Percentiles rank a stretch among this genome's conserved stretches.
Evolutionary conservation across 2,329 filamentous ascomycete species (phyloP).

Genomic region (Shiraia sp.): DNA sequence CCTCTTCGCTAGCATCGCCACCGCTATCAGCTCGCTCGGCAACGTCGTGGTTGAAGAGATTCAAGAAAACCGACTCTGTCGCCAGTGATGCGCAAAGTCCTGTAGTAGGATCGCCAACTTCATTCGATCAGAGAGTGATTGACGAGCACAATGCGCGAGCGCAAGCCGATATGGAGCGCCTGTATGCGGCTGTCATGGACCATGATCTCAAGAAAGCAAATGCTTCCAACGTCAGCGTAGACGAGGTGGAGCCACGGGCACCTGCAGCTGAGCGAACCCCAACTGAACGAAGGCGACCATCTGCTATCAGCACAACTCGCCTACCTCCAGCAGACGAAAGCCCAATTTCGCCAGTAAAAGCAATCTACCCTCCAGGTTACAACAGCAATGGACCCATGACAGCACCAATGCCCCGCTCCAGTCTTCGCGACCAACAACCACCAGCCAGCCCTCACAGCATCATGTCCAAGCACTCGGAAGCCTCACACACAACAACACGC

Average conservation of each 20-base stretch:
- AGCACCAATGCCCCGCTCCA: slow-evolving; percentile 25
- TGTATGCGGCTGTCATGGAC: slow-evolving; percentile 91
- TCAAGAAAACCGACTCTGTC: slow-evolving; percentile 37
- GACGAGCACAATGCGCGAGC: slow-evolving; percentile 74
- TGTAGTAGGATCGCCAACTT: slow-evolving; percentile 62
- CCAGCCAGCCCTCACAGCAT: slow-evolving; percentile 41
- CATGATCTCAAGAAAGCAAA: slow-evolving; percentile 65
- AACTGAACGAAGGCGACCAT: slow-evolving; percentile 24
- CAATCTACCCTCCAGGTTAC: slow-evolving; percentile 53
- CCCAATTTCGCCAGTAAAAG: slow-evolving; percentile 48
- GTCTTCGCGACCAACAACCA: slow-evolving; percentile 18
- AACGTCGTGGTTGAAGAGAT: slow-evolving; percentile 39
- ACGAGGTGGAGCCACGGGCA: slow-evolving; percentile 18
- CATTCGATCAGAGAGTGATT: slow-evolving; percentile 77
- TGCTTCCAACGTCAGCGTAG: slow-evolving; percentile 32
- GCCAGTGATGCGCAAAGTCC: slow-evolving; percentile 41
- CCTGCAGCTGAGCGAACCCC: slow-evolving; percentile 7
- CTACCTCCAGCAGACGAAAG: slow-evolving; percentile 29
- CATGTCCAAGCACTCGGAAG: slow-evolving; percentile 38
- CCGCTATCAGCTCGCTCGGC: slow-evolving; percentile 34
- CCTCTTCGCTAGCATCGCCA: slow-evolving; percentile 23
- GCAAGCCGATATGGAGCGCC: slow-evolving; percentile 81
- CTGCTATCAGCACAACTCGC: slow-evolving; percentile 35
- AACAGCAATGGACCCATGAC: slow-evolving; percentile 25
- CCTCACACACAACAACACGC: slow-evolving; percentile 44